phyloP scores from a whole-genome alignment of 1,284 basidiomycete species.

The Ceraceosorus bombacis region DNA sequence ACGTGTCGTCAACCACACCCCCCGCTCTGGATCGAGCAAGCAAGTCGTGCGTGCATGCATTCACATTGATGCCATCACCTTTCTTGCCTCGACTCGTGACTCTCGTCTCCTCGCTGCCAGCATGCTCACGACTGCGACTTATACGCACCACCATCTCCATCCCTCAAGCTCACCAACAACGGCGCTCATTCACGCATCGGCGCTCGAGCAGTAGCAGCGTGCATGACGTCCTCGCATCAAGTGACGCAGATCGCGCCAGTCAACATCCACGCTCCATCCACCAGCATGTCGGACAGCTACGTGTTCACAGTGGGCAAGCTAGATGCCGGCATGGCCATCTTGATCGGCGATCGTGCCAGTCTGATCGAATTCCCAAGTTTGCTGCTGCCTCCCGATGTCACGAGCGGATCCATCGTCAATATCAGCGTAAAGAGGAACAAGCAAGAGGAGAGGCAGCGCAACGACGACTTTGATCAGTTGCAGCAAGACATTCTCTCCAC shows the following conservation, averaged over 20 bases:
- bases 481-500: slow-evolving; percentile 44
- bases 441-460: slow-evolving; percentile 33
- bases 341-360: slow-evolving; percentile 46
- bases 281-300: slow-evolving; percentile 14
- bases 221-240: slow-evolving; percentile 19
- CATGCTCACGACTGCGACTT: too few relatives aligned
- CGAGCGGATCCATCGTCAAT: slow-evolving; percentile 43
- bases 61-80: too few relatives aligned
- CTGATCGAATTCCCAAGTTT: slow-evolving; percentile 48
- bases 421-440: slow-evolving; percentile 42
- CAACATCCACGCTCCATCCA: slow-evolving; percentile 16
- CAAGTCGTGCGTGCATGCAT: too few relatives aligned
- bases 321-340: slow-evolving; percentile 46
- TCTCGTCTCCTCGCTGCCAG: too few relatives aligned
- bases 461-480: slow-evolving; percentile 37
- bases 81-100: too few relatives aligned
- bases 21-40: too few relatives aligned
- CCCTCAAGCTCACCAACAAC: too few relatives aligned
- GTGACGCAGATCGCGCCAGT: slow-evolving; percentile 32
- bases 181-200: too few relatives aligned
- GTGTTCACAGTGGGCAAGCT: slow-evolving; percentile 48
- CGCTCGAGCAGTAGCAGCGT: neutral
- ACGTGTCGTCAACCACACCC: too few relatives aligned
- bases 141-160: too few relatives aligned
- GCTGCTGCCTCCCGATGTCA: slow-evolving; percentile 40